Evolutionary conservation across 1,284 basidiomycete genomes (phyloP), one percentile per base, ranked within the genome.

Genomic region (Cutaneotrichosporon mucoides): DNA sequence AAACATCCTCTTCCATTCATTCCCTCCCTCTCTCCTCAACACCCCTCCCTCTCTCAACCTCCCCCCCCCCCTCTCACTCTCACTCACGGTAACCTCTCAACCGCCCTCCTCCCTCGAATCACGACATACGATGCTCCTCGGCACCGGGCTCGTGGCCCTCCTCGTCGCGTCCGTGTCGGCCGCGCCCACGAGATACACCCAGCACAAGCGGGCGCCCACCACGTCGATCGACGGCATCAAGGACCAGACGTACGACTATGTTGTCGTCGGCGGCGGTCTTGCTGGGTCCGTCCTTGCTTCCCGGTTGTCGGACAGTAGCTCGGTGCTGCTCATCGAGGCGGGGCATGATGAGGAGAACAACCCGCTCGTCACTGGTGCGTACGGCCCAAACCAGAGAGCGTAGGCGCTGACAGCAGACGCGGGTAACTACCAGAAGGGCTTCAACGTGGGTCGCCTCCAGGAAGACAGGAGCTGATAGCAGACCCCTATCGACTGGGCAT

Each of bases 181-280:
- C 24, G 24, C 24, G 24, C 24, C 24, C 24, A 24, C 24, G 3
- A 24, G 24, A 24, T 24, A 24, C 24, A 24, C 24, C 24, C 24
- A 24, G 24, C 24, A 24, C 24, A 24, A 24, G 24, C 24, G 24
- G 2, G 24, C 24, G 24, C 24, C 24, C 24, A 24, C 24, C 24
- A 24, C 24, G 24, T 24, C 24, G 2, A 24, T 24, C 24, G 24
- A 24, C 2, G 24, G 59, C 38, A 57, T 47, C 46, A 42, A 52
- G 2, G 2, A 61, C 36, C 64, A 75, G 62, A 72, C 82, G 0
- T 87, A 81, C 68, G 86, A 88, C 78, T 88, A 88, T 69, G 84
- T 88, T 63, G 80, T 88, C 53, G 82, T 85, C 5, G 86, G 86
- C 4, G 86, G 82, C 33, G 86, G 87, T 0, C 76, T 86, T 4